Base-by-base conservation (phyloP, 495 filamentous ascomycete genomes). In the Penicillium canariense region DNA sequence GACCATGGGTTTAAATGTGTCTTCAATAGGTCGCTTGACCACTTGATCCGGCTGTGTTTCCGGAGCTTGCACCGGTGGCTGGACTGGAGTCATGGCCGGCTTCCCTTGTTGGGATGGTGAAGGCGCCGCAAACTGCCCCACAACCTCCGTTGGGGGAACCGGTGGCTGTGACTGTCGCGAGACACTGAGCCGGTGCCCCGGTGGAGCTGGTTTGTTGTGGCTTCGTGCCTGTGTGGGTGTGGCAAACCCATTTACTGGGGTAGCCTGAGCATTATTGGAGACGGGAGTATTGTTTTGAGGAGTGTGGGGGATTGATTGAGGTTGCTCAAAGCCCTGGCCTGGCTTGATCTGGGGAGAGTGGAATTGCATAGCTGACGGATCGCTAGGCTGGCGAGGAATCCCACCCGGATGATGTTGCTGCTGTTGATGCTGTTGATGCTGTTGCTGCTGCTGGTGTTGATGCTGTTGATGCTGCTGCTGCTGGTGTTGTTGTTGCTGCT, bases 1-100 rank as follows among this genome's bases (percentile, higher is more conserved):
- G 3, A 86, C 82, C 68, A 81, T 84, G 2, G 88, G 85, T 52
- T 85, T 79, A 60, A 76, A 75, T 6, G 68, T 61, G 30, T 78
- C 74, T 46, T 71, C 68, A 53, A 75, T 71, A 10, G 72, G 67
- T 28, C 67, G 65, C 60, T 76, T 76, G 39, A 72, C 69, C 5
- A 76, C 77, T 59, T 78, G 77, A 26, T 80, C 77, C 43, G 68
- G 67, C 27, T 72, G 68, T 39, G 76, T 74, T 9, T 80, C 78
- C 31, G 31, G 28, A 7, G 70, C 17, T 28, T 51, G 63, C 14
- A 74, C 62, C 8, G 70, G 74, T 38, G 68, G 65, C 63, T 83
- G 83, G 10, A 67, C 70, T 15, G 77, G 72, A 1, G 73, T 66
- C 17, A 65, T 52, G 7, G 61, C 50, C 59, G 58, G 57, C 71